Conservation (phyloP, 208 protist genomes). For the Leishmania arabica region DNA sequence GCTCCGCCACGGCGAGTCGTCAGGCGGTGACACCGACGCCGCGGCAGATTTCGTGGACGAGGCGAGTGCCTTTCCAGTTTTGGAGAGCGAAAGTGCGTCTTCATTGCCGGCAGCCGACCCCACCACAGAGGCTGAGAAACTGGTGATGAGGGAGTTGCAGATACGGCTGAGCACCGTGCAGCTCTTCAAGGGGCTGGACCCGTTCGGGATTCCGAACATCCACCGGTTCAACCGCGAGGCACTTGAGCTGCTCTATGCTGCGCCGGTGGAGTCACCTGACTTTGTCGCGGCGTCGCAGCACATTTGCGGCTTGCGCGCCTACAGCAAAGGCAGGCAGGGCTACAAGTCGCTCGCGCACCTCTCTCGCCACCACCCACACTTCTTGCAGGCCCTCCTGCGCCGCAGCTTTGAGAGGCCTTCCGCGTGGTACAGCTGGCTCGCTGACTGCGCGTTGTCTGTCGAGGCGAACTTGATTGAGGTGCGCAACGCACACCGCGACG, state of each 20-base stretch:
- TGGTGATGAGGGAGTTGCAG: conserved; percentile 32
- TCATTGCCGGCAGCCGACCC: not conserved
- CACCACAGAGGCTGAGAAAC: conserved; percentile 21
- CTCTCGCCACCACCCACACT: conserved; percentile 39
- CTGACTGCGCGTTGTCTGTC: conserved; percentile 30
- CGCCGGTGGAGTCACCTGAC: conserved; percentile 37
- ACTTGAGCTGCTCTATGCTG: conserved; percentile 44
- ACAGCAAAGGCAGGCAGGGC: conserved; percentile 54
- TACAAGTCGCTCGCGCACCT: conserved; percentile 51
- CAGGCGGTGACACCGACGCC: not conserved
- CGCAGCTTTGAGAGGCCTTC: conserved; percentile 38
- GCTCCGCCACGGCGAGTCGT: not conserved
- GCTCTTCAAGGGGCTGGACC: conserved; percentile 51
- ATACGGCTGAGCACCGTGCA: conserved; percentile 28
- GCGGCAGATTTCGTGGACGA: not conserved
- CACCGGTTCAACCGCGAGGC: conserved; percentile 25
- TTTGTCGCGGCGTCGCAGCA: conserved; percentile 37
- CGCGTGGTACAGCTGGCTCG: conserved; percentile 54
- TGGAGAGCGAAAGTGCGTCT: not conserved
- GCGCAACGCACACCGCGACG: conserved; percentile 21
- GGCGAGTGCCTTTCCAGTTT: not conserved
- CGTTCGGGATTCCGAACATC: conserved; percentile 73
- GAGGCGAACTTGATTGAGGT: conserved; percentile 41
- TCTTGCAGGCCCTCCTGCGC: conserved; percentile 56
- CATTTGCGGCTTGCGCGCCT: conserved; percentile 35